Evolutionary conservation across 495 filamentous ascomycete genomes (phyloP), one percentile per base, ranked within the genome.

Genomic region (Wilcoxina mikolae): DNA sequence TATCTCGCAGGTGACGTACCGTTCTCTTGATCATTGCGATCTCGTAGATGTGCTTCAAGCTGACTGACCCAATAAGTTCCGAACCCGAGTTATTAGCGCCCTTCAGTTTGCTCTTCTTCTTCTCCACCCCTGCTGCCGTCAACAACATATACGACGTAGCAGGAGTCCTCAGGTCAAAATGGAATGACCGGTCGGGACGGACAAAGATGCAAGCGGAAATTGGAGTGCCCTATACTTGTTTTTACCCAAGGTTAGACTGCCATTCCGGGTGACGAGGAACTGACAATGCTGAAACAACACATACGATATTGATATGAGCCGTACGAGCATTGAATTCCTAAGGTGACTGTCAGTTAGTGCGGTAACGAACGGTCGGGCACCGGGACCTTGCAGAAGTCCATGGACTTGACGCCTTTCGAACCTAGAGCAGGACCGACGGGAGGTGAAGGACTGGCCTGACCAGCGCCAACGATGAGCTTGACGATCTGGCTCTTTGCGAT

Each of bases 261-360:
- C 9, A 5, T 23, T 17, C 42, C 42, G 18, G 12, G 5, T 45
- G 5, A 5, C 18, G 18, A 23, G 5, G 31, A 35, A 35, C 31
- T 35, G 5, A 5, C 31, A 5, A 35, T 15, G 15, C 31, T 15
- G 31, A 26, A 27, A 50, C 15, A 33, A 4, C 25, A 18, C 47
- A 39, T 59, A 61, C 62, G 52, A 78, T 63, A 56, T 70, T 76
- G 67, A 95, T 89, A 70, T 93, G 83, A 45, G 84, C 76, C 27
- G 91, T 99, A 48, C 90, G 76, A 29, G 91, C 91, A 63, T 99
- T 99, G 76, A 96, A 99, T 71, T 99, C 91, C 91, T 98, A 61
- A 27, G n/a, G 28, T 17, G 41, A 35, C 58, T 48, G 35, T 35
- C 43, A 11, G 39, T 17, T 31, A 52, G 12, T 38, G 12, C 31